A percentile compares a stretch with the other conserved stretches of the same genome.
Conservation (phyloP, 1,284 basidiomycete species). For the Microbotryomycetes sp. region DNA sequence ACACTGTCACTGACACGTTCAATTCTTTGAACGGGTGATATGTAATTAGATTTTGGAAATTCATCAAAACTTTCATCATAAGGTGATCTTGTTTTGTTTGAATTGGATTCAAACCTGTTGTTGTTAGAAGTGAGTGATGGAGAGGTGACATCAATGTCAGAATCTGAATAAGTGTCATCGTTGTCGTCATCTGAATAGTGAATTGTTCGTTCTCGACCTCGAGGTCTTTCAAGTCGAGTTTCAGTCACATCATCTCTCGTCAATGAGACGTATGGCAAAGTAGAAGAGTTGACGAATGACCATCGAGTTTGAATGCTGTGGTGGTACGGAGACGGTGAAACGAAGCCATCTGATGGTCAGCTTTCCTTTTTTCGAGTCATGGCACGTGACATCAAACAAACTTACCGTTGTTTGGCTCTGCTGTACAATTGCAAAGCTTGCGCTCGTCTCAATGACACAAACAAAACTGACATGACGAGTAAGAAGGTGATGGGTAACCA, state of each 20-base stretch:
- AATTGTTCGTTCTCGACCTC: background rate
- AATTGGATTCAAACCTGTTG: background rate
- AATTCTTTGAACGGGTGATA: background rate
- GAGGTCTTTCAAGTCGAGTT: background rate
- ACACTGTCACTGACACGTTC: background rate
- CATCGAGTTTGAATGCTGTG: too few relatives aligned
- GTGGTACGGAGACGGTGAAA: too few relatives aligned
- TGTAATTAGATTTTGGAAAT: background rate
- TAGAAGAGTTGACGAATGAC: too few relatives aligned
- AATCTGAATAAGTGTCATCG: background rate
- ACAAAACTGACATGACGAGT: constrained; percentile 12
- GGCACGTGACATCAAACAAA: too few relatives aligned
- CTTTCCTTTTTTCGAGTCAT: too few relatives aligned
- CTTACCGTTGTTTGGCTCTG: constrained; percentile 4
- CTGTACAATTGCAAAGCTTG: constrained; percentile 12
- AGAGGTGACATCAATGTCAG: background rate
- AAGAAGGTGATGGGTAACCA: constrained; percentile 26
- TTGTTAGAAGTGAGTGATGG: too few relatives aligned
- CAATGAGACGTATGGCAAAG: background rate
- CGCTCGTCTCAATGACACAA: constrained; percentile 21
- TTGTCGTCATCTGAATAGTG: background rate
- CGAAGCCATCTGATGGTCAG: too few relatives aligned
- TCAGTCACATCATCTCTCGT: too few relatives aligned
- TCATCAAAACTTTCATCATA: background rate
- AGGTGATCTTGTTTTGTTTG: background rate